Base-by-base conservation (phyloP, 139 green algal genomes). In the Yamagishiella unicocca region DNA sequence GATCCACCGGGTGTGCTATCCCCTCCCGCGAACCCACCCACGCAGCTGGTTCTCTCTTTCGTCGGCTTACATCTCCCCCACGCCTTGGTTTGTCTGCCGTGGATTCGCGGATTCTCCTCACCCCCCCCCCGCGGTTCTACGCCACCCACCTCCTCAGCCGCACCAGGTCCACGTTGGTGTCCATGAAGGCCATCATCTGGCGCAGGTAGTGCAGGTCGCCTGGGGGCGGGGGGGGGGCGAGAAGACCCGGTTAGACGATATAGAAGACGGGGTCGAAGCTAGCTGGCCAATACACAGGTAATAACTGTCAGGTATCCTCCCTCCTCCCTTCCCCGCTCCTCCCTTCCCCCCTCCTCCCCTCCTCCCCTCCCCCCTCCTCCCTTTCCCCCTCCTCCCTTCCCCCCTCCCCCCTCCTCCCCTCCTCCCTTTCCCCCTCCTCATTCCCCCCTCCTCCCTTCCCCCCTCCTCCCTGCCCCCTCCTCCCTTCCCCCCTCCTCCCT, bases 91-190 rank as follows among this genome's bases (percentile, higher is more conserved):
- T n/a, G n/a, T n/a, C n/a, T n/a, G n/a, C n/a, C n/a, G n/a, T n/a
- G n/a, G n/a, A n/a, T n/a, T n/a, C n/a, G n/a, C n/a, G n/a, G n/a
- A n/a, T n/a, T n/a, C n/a, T n/a, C n/a, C n/a, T n/a, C n/a, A n/a
- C n/a, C n/a, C n/a, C n/a, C n/a, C n/a, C n/a, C n/a, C n/a, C n/a
- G n/a, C n/a, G n/a, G n/a, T n/a, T n/a, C n/a, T n/a, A n/a, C n/a
- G n/a, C 6, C 64, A 72, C 58, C 31, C 61, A 64, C 86, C 35
- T 76, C 4, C 74, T 66, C 31, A 90, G 58, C 25, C 87, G 58
- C 58, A 87, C 66, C 17, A 92, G 54, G 53, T 93, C 90, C 22
- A 25, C 38, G 43, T 92, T 92, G 46, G 73, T 42, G 12, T 74
- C 17, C 55, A 93, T 84, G 76, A 92, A 93, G 31, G 29, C 27